Evolutionary conservation across 1,284 basidiomycete species (phyloP).

Genomic region (Ustilago nuda): DNA sequence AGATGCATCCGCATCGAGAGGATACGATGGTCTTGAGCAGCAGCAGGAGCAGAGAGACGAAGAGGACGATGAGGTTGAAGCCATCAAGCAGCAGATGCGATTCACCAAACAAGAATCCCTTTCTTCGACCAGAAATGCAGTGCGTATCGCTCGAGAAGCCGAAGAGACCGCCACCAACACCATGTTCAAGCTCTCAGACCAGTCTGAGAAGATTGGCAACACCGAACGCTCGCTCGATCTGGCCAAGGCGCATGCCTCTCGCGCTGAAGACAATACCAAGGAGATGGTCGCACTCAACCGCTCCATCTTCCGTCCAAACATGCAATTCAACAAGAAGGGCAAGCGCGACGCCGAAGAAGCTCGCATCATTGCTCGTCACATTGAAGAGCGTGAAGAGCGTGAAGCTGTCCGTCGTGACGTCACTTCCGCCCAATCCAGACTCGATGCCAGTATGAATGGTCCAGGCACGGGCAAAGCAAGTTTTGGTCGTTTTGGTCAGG

Average conservation of each 20-base stretch:
- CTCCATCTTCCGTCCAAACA: slow-evolving; percentile 83
- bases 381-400: slow-evolving; percentile 86
- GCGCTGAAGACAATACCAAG: slow-evolving; percentile 91
- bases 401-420: slow-evolving; percentile 73
- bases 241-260: slow-evolving; percentile 86
- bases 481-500: slow-evolving; percentile 57
- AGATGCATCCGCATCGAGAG: slow-evolving; percentile 13
- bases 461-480: slow-evolving; percentile 52
- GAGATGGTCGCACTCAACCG: slow-evolving; percentile 93
- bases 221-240: slow-evolving; percentile 96
- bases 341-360: slow-evolving; percentile 91
- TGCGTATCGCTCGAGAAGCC: slow-evolving; percentile 90
- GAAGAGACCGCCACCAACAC: slow-evolving; percentile 95
- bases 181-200: slow-evolving; percentile 86
- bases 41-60: slow-evolving; percentile 74
- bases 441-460: slow-evolving; percentile 77
- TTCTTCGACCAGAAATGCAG: slow-evolving; percentile 88
- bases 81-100: slow-evolving; percentile 91
- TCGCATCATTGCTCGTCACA: slow-evolving; percentile 87
- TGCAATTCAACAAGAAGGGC: slow-evolving; percentile 73
- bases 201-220: slow-evolving; percentile 80
- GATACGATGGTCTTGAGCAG: slow-evolving; percentile 52
- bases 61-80: slow-evolving; percentile 94
- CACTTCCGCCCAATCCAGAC: slow-evolving; percentile 84
- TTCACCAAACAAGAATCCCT: slow-evolving; percentile 94